Base-by-base conservation (phyloP, 1,284 basidiomycete genomes). In the Puccinia horiana region DNA sequence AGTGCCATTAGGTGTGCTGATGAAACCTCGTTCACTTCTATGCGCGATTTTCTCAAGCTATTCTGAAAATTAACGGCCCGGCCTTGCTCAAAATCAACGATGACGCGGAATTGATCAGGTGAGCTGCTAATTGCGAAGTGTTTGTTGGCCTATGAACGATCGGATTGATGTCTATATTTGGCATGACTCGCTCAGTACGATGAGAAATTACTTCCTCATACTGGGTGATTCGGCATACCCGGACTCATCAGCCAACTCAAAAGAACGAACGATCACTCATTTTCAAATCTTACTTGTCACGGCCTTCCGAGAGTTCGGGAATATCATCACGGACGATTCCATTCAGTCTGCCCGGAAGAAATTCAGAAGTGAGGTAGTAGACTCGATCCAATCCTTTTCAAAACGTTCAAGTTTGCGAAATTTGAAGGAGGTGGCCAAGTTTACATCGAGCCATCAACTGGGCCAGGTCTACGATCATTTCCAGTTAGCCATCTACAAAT, bases 51-150 rank as follows among this genome's bases (percentile, higher is more conserved):
- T 29, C 70, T 5, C 84, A 88, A 92, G 97, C 97, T 20, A 97
- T 99, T 75, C 90, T 99, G 81, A 99, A 99, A 88, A 97, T 99
- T 88, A 99, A 99, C 84, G 96, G 96, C 1, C 94, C 97, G 84
- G 92, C 93, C 81, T 89, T 99, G 12, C 89, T 99, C n/a, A 91
- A 95, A 86, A 92, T 98, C 32, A 95, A 96, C 84, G 97, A 99
- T 87, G 97, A 99, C 85, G 97, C 97, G 14, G 93, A 93, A 76
- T 98, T 99, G 88, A 93, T 99, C 88, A 95, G 93, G 94, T 94
- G 86, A 81, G 90, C 85, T 32, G 35, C 20, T 37, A 76, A 56
- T 5, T 18, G 78, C 37, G 20, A 40, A 29, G 2, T 16, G n/a
- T 65, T 9, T 82, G 52, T 26, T 69, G 52, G 67, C 82, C 37